Evolutionary conservation across 495 filamentous ascomycete genomes (phyloP), one percentile per base, ranked within the genome.

Genomic region (Daldinia bambusicola): DNA sequence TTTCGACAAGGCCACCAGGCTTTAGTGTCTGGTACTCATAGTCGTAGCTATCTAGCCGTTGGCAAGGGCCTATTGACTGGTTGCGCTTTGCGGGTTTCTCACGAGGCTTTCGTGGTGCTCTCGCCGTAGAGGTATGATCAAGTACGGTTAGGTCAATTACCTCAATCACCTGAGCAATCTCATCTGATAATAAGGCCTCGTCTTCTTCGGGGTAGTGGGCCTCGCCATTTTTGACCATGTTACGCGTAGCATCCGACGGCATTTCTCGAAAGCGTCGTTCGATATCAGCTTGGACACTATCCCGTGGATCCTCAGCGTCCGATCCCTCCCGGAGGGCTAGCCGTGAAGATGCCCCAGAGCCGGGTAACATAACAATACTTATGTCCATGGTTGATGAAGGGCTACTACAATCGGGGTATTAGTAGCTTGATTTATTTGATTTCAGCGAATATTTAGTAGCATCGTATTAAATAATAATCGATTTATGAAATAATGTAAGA

Each of bases 1-100:
- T 72, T 52, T 84, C 80, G 2, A 84, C 77, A 6, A 75, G 80
- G 13, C 63, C 73, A 0, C 75, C 77, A 2, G 63, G 69, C 16
- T 63, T 63, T 2, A 84, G 57, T 14, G 40, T 61, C 0, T 70
- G 64, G 9, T 60, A 71, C 16, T 72, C 63, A 14, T 76, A 43
- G 0, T 16, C 63, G 32, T 76, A 75, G 1, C 30, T 67, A 0
- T 75, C 64, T n/a, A 79, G 10, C 4, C 13, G 32, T 1, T 7
- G n/a, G 4, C 58, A 37, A 0, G 55, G 63, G 4, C 6, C 26
- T 41, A 72, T 37, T 3, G 66, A 30, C 7, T 20, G 43, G 41
- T 76, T 76, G 6, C 74, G 63, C 50, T 62, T 60, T 20, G 56
- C 45, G 9, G 34, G 37, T 6, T 20, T 51, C 13, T 40, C 22